These are phyloP conservation scores for Fraxinus greggii DNA, from an alignment of 305 asterid genomes.

Conservation along the genomic window DNA sequence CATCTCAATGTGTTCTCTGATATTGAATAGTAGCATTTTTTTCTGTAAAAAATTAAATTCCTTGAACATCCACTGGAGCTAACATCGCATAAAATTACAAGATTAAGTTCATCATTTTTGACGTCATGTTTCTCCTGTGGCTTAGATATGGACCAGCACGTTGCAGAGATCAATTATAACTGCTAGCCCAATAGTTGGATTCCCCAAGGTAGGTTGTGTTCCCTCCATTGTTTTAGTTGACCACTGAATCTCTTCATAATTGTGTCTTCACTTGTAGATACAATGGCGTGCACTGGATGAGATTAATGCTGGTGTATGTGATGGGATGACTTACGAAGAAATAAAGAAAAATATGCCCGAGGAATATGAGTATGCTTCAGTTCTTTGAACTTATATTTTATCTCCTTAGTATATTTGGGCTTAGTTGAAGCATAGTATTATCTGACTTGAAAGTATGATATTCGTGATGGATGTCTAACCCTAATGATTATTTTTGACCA, in stretches of 20 bases:
- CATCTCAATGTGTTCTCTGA: background rate
- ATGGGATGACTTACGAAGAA: constrained; percentile 98
- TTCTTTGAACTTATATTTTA: constrained; percentile 16
- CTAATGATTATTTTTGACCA: background rate
- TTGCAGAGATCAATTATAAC: constrained; percentile 94
- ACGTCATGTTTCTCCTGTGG: constrained; percentile 24
- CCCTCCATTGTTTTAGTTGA: constrained; percentile 13
- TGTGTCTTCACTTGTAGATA: constrained; percentile 47
- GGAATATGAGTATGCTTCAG: constrained; percentile 76
- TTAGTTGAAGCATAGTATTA: background rate
- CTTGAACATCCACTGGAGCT: background rate
- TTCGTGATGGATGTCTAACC: background rate
- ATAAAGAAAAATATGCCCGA: constrained; percentile 97
- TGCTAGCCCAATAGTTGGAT: constrained; percentile 80
- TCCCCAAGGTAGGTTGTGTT: constrained; percentile 73
- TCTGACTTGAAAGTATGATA: constrained; percentile 15
- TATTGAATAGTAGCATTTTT: background rate
- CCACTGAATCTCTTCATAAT: constrained; percentile 11
- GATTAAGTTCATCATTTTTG: constrained; percentile 20
- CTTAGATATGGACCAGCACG: constrained; percentile 99
- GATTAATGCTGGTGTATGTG: constrained; percentile 93
- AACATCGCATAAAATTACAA: constrained; percentile 4
- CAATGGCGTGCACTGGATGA: constrained; percentile 99
- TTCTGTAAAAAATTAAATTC: background rate
- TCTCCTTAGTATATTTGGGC: background rate